Base-by-base conservation (phyloP, 108 stramenopile species). In the Poteriospumella lacustris region DNA sequence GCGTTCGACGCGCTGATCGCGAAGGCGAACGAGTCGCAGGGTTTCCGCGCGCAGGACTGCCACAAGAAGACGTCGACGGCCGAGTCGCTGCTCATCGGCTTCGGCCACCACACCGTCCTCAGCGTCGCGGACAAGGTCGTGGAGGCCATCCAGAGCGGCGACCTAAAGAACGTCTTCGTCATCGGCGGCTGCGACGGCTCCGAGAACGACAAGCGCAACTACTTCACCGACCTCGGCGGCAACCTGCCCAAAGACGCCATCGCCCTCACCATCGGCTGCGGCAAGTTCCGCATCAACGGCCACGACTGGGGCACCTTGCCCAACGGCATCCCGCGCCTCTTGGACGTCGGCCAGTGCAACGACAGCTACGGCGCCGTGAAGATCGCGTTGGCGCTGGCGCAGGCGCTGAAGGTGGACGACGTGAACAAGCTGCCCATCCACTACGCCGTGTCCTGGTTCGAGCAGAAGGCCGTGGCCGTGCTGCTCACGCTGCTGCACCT, bases 341-440 rank as follows among this genome's bases (percentile, higher is more conserved):
- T 92, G 47, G 92, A 92, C 81, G 90, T 91, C 89, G 92, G 92
- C 41, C 92, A 92, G 76, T 91, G 92, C 80, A 92, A 92, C 59
- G 92, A 92, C 78, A 62, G 86, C 0, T 92, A 90, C 76, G 85
- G 87, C 36, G 92, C 92, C 47, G 83, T 92, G 2, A 88, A 89
- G 31, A 89, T 92, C 44, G 92, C 92, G 5, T 84, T 85, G 0
- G 92, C 89, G 83, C 87, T 92, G 29, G 91, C 92, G 33, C 90
- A 91, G 76, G 90, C 90, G 31, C 73, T 90, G 58, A 75, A 87
- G 44, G 88, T 87, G 62, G n/a, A n/a, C n/a, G 70, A 72, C 41
- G 88, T 92, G 68, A 92, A 90, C 78, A 90, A 91, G 69, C 86
- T 92, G 73, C 92, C 92, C 0, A 75, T 92, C 33, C 72, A 68